Conservation (phyloP, 2,329 filamentous ascomycete species). For the Immersiporthe knoxdaviesiana region DNA sequence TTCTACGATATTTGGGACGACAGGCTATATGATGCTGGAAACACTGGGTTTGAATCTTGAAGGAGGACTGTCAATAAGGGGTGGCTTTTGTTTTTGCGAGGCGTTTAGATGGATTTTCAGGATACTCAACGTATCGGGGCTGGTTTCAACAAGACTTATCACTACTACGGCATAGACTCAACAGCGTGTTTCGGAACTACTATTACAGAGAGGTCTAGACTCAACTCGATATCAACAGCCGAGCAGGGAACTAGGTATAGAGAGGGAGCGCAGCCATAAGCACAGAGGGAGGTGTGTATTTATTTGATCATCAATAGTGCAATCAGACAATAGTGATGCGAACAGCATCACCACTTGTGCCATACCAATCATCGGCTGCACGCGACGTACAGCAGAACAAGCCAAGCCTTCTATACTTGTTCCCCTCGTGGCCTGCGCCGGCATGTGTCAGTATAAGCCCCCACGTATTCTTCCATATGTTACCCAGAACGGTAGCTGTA, state of each 20-base stretch:
- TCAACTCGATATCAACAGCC: slow-evolving; percentile 18
- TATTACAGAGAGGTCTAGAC: slow-evolving; percentile 4
- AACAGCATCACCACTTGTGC: not conserved
- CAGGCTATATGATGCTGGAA: not conserved
- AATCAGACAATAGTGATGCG: slow-evolving; percentile 7
- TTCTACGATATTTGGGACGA: not conserved
- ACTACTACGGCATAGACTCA: slow-evolving; percentile 32
- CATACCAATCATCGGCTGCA: not conserved
- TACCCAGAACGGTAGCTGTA: not conserved
- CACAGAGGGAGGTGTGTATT: not conserved
- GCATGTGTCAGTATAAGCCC: not conserved
- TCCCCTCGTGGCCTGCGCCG: not conserved
- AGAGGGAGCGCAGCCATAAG: not conserved
- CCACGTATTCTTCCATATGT: not conserved
- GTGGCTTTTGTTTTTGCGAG: not conserved
- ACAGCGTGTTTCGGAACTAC: slow-evolving; percentile 26
- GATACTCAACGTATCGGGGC: slow-evolving; percentile 36
- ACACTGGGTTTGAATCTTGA: not conserved
- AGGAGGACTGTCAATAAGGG: not conserved
- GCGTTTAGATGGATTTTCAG: slow-evolving; percentile 24
- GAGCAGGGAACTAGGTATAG: not conserved
- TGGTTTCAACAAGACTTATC: slow-evolving; percentile 28
- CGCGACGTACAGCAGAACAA: not conserved
- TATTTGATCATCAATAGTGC: not conserved
- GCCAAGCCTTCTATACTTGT: slow-evolving; percentile 4